Percentiles rank a stretch among this genome's conserved stretches.
phyloP scores from a whole-genome alignment of 2,329 filamentous ascomycete genomes.

The Ascochyta clinopodiicola region DNA sequence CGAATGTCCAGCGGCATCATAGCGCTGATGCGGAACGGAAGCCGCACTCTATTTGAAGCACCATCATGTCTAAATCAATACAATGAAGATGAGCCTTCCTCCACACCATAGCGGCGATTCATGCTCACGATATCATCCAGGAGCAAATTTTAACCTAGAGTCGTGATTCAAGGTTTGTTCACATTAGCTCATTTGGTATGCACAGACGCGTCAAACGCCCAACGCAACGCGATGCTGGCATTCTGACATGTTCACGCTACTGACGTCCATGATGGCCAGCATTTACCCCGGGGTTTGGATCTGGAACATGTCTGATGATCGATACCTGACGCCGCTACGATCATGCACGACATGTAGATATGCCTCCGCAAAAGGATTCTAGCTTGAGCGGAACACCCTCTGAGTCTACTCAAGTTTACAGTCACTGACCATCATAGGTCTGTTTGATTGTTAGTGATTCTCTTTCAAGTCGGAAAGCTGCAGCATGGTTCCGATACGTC shows the following conservation, averaged over 20 bases:
- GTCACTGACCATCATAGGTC: background rate
- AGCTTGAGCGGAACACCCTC: background rate
- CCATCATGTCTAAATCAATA: background rate
- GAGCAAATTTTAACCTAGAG: background rate
- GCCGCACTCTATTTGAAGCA: background rate
- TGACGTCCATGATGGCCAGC: background rate
- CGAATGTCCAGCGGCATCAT: background rate
- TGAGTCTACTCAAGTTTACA: background rate
- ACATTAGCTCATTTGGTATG: background rate
- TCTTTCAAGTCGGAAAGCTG: background rate
- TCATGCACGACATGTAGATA: background rate
- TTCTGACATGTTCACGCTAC: background rate
- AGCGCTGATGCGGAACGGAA: background rate
- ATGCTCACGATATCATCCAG: background rate
- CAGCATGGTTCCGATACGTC: background rate
- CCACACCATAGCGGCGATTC: background rate
- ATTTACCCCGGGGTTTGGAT: background rate
- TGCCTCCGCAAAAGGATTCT: background rate
- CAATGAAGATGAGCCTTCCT: background rate
- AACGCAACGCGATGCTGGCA: no score
- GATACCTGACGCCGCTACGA: background rate
- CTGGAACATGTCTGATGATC: background rate
- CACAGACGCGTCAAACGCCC: background rate
- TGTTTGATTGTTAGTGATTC: background rate
- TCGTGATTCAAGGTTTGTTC: background rate